phyloP scores from a whole-genome alignment of 345 rosid genomes.

The Acer negundo region DNA sequence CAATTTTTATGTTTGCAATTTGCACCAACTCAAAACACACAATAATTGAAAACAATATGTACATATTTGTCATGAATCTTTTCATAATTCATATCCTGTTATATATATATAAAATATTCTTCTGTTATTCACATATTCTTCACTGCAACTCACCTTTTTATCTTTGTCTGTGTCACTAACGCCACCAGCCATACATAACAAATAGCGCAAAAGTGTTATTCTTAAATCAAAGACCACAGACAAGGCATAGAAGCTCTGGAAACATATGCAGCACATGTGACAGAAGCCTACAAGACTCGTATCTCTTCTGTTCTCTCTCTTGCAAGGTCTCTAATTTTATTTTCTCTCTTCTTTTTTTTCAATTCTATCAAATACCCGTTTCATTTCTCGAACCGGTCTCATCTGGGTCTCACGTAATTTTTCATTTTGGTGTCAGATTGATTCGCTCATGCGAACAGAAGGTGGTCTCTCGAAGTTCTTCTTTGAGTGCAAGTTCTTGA shows the following conservation, averaged over 20 bases:
- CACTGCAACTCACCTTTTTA: neutral
- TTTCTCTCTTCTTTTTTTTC: neutral
- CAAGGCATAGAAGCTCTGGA: slow-evolving; percentile 69
- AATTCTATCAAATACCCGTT: slow-evolving; percentile 10
- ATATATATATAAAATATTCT: neutral
- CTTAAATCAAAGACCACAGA: slow-evolving; percentile 72
- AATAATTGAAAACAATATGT: neutral
- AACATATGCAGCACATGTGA: slow-evolving; percentile 69
- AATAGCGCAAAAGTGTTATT: slow-evolving; percentile 86
- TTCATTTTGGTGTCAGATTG: slow-evolving; percentile 39
- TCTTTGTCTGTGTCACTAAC: neutral
- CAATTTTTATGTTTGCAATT: neutral
- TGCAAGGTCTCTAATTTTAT: slow-evolving; percentile 65
- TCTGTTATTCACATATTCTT: slow-evolving; percentile 13
- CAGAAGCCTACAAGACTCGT: slow-evolving; percentile 70
- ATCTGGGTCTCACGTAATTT: slow-evolving; percentile 17
- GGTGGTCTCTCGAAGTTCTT: slow-evolving; percentile 67
- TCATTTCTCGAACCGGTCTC: neutral
- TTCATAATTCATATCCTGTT: neutral
- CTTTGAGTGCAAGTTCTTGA: slow-evolving; percentile 61
- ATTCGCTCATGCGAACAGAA: slow-evolving; percentile 49
- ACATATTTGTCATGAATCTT: neutral
- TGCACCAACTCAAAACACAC: neutral
- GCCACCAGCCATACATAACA: slow-evolving; percentile 66
- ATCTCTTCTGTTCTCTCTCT: slow-evolving; percentile 74